These are phyloP conservation scores for Penicillium hordei DNA, from an alignment of 2,329 filamentous ascomycete genomes.

Conservation along the genomic window DNA sequence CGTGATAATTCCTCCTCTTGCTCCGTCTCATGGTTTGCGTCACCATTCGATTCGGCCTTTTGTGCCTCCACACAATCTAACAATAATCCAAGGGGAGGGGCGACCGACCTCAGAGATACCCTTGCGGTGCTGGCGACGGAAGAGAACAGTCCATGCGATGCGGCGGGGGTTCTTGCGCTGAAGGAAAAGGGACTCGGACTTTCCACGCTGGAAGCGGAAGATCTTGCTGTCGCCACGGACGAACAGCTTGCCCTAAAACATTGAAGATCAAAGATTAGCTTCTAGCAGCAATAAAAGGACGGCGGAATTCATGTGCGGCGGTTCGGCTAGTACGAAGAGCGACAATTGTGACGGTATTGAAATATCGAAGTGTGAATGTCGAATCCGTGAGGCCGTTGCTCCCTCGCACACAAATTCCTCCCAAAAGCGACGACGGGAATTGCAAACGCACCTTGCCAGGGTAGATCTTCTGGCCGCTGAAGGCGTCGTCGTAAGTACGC, in stretches of 20 bases:
- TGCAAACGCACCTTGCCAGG: constrained; percentile 68
- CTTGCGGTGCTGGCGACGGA: constrained; percentile 99
- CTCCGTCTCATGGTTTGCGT: constrained; percentile 5
- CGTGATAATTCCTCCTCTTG: constrained; percentile 16
- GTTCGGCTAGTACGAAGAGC: constrained; percentile 5
- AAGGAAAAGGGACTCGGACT: constrained; percentile 99
- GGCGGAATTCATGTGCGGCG: constrained; percentile 9
- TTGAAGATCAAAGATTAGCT: constrained; percentile 36
- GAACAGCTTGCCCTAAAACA: constrained; percentile 92
- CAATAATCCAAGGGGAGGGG: constrained; percentile 25
- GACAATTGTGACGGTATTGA: constrained; percentile 8
- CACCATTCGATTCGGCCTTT: constrained; percentile 8
- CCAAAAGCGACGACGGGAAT: constrained; percentile 19
- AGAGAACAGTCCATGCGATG: constrained; percentile 98
- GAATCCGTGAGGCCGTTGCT: constrained; percentile 15
- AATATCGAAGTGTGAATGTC: constrained; percentile 8
- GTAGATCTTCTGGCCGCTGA: constrained; percentile 77
- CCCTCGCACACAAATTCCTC: constrained; percentile 20
- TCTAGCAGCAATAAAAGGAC: constrained; percentile 2
- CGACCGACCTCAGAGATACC: constrained; percentile 97
- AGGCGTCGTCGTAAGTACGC: constrained; percentile 76
- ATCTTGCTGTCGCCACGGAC: constrained; percentile 99
- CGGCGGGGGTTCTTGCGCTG: constrained; percentile 99
- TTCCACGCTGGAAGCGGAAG: constrained; percentile 99
- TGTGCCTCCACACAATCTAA: constrained; percentile 14